Conservation (phyloP, 306 rosid species). For the Dalbergia cochinchinensis region DNA sequence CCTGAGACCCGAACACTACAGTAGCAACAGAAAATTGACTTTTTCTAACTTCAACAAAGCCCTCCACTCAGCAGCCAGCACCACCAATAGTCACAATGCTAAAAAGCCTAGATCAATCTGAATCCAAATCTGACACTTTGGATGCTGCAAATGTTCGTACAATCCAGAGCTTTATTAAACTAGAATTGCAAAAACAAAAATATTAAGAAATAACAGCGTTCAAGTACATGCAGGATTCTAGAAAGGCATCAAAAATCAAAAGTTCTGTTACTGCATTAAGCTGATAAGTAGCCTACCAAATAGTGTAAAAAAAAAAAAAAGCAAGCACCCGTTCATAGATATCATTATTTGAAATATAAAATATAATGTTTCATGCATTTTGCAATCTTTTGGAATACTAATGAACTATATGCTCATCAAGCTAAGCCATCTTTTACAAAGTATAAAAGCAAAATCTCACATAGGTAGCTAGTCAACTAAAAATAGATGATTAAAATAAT, state of each 20-base stretch:
- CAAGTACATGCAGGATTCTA: not conserved
- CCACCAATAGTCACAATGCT: not conserved
- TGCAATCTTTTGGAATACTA: too few species aligned
- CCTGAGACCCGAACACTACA: too few species aligned
- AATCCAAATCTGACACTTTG: constrained; percentile 49
- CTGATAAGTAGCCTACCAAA: too few species aligned
- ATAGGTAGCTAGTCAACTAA: not conserved
- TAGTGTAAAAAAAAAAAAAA: too few species aligned
- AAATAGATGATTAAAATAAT: not conserved
- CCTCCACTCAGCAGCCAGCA: too few species aligned
- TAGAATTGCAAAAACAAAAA: not conserved
- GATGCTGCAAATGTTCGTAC: constrained; percentile 48
- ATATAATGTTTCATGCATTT: not conserved
- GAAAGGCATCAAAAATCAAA: not conserved
- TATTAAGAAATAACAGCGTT: not conserved
- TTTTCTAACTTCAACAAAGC: too few species aligned
- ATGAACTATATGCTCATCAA: not conserved
- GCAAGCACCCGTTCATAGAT: not conserved
- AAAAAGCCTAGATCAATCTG: constrained; percentile 48
- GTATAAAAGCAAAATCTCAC: too few species aligned
- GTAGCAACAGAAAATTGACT: too few species aligned
- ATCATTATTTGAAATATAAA: too few species aligned
- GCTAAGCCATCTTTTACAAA: not conserved
- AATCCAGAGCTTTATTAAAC: not conserved
- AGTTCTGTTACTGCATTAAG: too few species aligned